phyloP scores from a whole-genome alignment of 768 basidiomycete species.

The Phylloporus rhodoxanthus region DNA sequence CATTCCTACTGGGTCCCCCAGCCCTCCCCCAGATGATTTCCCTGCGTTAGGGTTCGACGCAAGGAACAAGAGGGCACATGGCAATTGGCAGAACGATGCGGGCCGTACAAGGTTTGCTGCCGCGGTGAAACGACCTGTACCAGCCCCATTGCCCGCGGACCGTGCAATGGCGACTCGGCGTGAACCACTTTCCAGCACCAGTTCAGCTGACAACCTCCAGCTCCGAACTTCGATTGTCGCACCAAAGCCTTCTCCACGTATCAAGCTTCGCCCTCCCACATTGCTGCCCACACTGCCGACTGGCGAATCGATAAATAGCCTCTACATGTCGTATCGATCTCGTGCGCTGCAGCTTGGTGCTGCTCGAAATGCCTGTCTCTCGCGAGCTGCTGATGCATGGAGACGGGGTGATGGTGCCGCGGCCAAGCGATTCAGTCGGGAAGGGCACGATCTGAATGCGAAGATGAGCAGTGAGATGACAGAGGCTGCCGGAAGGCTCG shows the following conservation, averaged over 20 bases:
- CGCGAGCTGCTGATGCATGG: conserved; percentile 95
- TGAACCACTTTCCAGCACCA: conserved; percentile 47
- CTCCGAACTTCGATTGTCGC: conserved; percentile 67
- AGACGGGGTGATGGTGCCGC: conserved; percentile 91
- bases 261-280: conserved; percentile 76
- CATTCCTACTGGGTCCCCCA: conserved; percentile 29
- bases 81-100: conserved; percentile 60
- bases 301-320: conserved; percentile 66
- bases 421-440: conserved; percentile 89
- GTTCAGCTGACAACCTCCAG: conserved; percentile 55
- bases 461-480: conserved; percentile 87
- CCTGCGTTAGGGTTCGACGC: conserved; percentile 55
- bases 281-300: conserved; percentile 87
- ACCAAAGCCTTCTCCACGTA: conserved; percentile 75
- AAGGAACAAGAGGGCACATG: conserved; percentile 41
- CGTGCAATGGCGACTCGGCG: conserved; percentile 44
- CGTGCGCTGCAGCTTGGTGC: conserved; percentile 89
- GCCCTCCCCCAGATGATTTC: conserved; percentile 53
- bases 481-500: conserved; percentile 77
- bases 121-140: conserved; percentile 69
- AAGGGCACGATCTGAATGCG: conserved; percentile 89
- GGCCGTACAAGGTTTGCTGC: conserved; percentile 85
- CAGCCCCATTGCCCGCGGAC: conserved; percentile 32
- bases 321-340: conserved; percentile 88
- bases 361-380: conserved; percentile 88